Base-by-base conservation (phyloP, 495 filamentous ascomycete genomes). In the Trichoderma orchidacearum region DNA sequence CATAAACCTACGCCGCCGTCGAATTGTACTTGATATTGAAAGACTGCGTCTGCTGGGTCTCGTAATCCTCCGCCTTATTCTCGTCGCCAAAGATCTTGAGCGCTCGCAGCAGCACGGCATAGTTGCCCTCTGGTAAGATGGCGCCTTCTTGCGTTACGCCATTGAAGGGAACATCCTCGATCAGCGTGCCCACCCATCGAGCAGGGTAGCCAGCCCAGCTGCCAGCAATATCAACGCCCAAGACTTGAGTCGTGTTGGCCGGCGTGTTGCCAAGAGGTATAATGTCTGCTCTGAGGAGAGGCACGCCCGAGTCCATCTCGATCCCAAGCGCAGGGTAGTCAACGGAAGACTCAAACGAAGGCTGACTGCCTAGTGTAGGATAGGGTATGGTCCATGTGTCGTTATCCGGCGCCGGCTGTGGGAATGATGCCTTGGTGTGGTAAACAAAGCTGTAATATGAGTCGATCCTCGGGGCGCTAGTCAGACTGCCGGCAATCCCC, bases 401-500 rank as follows among this genome's bases (percentile, higher is more conserved):
- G 18, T 48, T 48, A 23, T 48, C 8, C 11, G 41, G 41, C 8
- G 41, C 41, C 9, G 18, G 0, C 15, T 48, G 41, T 25, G 18
- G 21, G 41, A 13, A 48, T 3, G 11, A 23, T 1, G 21, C 41
- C 3, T 18, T 11, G 6, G 41, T 27, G 13, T 48, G 41, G 13
- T 48, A 48, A 5, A 48, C 27, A 23, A 25, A 48, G 8, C 41
- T 23, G 15, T 48, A 25, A 13, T 13, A 3, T 25, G 41, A 5
- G 11, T 25, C 18, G 23, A 48, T 48, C 8, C 21, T 25, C 41
- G 11, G 41, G 15, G 21, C 18, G 15, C 8, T 27, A 4, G 5
- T 12, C 56, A 80, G 56, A 61, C 69, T 75, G 28, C 77, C 77
- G 8, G 63, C 66, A 17, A 75, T 72, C n/a, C 77, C 77, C 55